A percentile compares a stretch with the other conserved stretches of the same genome.
Evolutionary conservation across 2,329 filamentous ascomycete genomes (phyloP).

Genomic region (Ascochyta rabiei): DNA sequence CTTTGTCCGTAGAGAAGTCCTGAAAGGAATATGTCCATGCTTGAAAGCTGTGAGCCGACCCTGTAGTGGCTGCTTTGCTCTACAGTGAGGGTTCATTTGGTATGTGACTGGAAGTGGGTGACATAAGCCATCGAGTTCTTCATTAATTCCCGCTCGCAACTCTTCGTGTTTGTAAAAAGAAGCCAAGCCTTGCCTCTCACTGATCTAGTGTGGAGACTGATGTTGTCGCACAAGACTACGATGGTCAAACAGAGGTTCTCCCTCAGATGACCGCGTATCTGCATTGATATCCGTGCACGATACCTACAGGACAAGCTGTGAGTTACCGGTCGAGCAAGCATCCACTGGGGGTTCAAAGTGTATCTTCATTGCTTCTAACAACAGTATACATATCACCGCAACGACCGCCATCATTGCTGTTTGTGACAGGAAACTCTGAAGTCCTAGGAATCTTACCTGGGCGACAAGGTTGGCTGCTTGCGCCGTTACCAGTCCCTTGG

Average conservation of each 20-base stretch:
- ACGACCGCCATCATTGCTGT: neutral
- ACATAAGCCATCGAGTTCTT: neutral
- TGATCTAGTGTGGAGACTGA: neutral
- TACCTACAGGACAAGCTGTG: neutral
- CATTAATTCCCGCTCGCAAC: neutral
- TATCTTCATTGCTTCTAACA: neutral
- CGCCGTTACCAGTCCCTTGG: neutral
- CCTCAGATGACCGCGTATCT: neutral
- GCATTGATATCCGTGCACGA: neutral
- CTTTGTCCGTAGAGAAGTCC: neutral
- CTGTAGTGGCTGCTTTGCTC: neutral
- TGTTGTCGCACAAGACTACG: neutral
- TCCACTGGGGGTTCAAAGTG: neutral
- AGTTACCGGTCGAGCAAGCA: neutral
- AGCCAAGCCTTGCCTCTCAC: neutral
- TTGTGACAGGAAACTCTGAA: neutral
- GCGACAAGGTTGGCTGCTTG: neutral
- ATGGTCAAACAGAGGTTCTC: neutral
- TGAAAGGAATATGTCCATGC: neutral
- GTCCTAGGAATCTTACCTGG: neutral
- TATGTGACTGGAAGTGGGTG: neutral
- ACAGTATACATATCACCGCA: neutral
- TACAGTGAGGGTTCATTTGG: neutral
- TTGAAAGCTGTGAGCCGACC: neutral
- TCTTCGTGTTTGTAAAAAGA: neutral